phyloP scores from a whole-genome alignment of 331 rosid genomes.

The Acacia pycnantha region DNA sequence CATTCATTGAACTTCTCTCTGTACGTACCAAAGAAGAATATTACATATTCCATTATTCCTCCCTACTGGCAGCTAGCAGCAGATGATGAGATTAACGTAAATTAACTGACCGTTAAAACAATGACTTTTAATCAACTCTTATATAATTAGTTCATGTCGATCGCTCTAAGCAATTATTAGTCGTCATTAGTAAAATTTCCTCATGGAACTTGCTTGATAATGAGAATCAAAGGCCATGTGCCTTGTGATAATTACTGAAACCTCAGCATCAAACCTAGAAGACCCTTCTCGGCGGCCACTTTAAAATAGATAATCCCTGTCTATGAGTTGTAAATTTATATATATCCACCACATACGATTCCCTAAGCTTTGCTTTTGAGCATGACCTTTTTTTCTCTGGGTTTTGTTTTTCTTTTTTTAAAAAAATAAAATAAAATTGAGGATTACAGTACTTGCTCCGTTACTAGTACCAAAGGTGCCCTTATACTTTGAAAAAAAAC shows the following conservation, averaged over 20 bases:
- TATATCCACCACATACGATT: not conserved
- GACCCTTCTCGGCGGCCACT: slow-evolving; percentile 7
- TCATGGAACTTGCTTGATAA: slow-evolving; percentile 30
- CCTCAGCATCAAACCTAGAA: slow-evolving; percentile 18
- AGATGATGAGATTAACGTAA: not conserved
- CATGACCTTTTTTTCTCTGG: not conserved
- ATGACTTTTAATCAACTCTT: not conserved
- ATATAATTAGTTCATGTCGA: not conserved
- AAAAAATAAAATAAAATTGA: not conserved
- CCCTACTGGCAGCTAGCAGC: not conserved
- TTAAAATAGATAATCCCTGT: slow-evolving; percentile 19
- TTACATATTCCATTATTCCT: slow-evolving; percentile 17
- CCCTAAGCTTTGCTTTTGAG: slow-evolving; percentile 13
- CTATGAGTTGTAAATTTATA: slow-evolving; percentile 38
- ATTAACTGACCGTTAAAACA: not conserved
- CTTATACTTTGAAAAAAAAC: slow-evolving; percentile 10
- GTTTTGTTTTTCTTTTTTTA: not conserved
- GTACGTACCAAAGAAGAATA: not conserved
- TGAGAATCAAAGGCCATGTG: slow-evolving; percentile 51
- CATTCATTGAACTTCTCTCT: slow-evolving; percentile 32
- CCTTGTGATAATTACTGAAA: slow-evolving; percentile 37
- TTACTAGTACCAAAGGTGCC: slow-evolving; percentile 1
- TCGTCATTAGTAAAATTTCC: slow-evolving; percentile 30
- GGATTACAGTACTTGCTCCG: slow-evolving; percentile 17
- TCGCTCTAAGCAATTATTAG: slow-evolving; percentile 7